Base-by-base conservation (phyloP, 2,329 filamentous ascomycete genomes). In the Huntiella moniliformis region DNA sequence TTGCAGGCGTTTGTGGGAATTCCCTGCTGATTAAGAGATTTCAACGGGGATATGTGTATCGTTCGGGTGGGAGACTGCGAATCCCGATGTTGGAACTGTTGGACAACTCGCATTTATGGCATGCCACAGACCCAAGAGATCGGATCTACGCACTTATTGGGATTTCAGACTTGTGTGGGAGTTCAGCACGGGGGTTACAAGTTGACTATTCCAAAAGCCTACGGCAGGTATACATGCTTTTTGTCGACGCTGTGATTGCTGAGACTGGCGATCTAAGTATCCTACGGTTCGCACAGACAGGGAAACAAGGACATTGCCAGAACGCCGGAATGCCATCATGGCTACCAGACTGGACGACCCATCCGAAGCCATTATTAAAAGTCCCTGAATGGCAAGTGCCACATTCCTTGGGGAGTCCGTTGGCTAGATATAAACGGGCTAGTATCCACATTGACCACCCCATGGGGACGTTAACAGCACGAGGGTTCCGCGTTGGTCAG, bases 121-220 rank as follows among this genome's bases (percentile, higher is more conserved):
- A 53, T 13, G 51, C 51, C 10, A 51, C 51, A 8, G 53, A 54
- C 36, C 49, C 52, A 12, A 40, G 52, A n/a, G 54, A 55, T 48
- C 54, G 53, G 34, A 47, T 55, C 22, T 55, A 54, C 44, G 54
- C 52, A 17, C 44, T 55, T 11, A 48, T 55, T 1, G 54, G 52
- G 1, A 49, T 55, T 22, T 45, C 43, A 16, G 35, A 45, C 13
- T 22, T 45, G 11, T n/a, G 17, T 4, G 5, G 38, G 12, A 32
- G 17, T 16, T 36, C 17, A 7, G 17, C 35, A 3, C 15, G n/a
- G n/a, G 43, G 35, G 3, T 15, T 38, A 4, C 43, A 45, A n/a
- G 35, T 45, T 11, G 43, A 45, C 17, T 45, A 45, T 39, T 31
- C 17, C 13, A 38, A 33, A 8, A 34, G 33, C 17, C 12, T 45